Base-by-base conservation (phyloP, 1,139 yeast species). In the Suhomyces kunorum region DNA sequence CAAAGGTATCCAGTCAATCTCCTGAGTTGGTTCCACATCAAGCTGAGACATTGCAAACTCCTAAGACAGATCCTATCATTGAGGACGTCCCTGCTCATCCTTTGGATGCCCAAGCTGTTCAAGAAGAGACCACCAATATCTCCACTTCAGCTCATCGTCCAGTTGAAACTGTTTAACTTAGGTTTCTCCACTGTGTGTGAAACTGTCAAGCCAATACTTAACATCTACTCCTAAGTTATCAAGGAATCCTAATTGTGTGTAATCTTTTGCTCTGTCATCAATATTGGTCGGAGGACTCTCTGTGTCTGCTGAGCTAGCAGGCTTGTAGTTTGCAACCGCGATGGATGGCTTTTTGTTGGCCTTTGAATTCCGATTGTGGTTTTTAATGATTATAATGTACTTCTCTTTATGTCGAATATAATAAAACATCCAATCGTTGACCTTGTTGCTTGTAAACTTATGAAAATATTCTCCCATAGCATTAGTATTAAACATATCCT, bases 161-260 rank as follows among this genome's bases (percentile, higher is more conserved):
- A 13, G 31, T 22, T 18, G 37, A 31, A 6, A 12, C 35, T 7
- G 22, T 22, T 17, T n/a, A n/a, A n/a, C n/a, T n/a, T 43, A 56
- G 11, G 56, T 50, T 22, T 55, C 57, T 0, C 59, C 64, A 29
- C 47, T 53, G 9, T 47, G 45, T 11, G 50, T 50, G 38, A 56
- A 59, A 7, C 58, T 56, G 18, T 64, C 73, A 11, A 72, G 59
- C 78, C 78, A 72, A 8, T 55, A 46, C 48, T 63, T 67, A 3
- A 72, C 74, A 46, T 72, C 77, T 28, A 68, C 74, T 4, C 76
- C 76, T 23, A 72, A 54, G 48, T 66, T 72, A 26, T 70, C 76
- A 24, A 72, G 50, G 44, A 72, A 69, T 11, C 73, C 76, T 7
- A 68, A 52, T 35, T 58, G 53, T 5, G 62, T 54, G 33, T 63